phyloP scores from a whole-genome alignment of 768 basidiomycete genomes.

The Sarcomyxa edulis region DNA sequence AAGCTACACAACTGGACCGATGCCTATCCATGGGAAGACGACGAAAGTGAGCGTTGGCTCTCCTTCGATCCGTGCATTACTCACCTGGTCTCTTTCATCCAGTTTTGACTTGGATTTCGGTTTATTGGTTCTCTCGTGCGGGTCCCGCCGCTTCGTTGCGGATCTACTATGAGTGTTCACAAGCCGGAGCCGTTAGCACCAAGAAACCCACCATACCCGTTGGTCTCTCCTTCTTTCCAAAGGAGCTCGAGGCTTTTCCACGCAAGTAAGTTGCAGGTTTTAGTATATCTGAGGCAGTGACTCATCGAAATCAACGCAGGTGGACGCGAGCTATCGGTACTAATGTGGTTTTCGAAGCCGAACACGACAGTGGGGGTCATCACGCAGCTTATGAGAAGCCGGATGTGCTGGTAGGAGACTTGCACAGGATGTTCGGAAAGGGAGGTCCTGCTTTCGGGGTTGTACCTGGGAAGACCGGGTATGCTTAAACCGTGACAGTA shows the following conservation, averaged over 20 bases:
- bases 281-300: too few relatives aligned
- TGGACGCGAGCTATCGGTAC: slow-evolving; percentile 33
- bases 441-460: slow-evolving; percentile 33
- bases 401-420: slow-evolving; percentile 29
- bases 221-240: slow-evolving; percentile 20
- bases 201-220: slow-evolving; percentile 2
- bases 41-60: slow-evolving; percentile 39
- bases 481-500: too few relatives aligned
- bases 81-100: too few relatives aligned
- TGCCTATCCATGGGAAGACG: slow-evolving; percentile 50
- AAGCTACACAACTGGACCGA: slow-evolving; percentile 46
- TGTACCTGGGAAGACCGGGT: slow-evolving; percentile 27
- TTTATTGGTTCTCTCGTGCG: slow-evolving; percentile 54
- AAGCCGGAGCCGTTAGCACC: too few relatives aligned
- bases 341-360: slow-evolving; percentile 40
- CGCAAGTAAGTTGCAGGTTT: too few relatives aligned
- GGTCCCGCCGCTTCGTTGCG: slow-evolving; percentile 53
- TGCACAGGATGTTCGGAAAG: slow-evolving; percentile 39
- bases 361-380: slow-evolving; percentile 42
- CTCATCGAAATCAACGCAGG: too few relatives aligned
- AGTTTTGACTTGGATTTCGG: slow-evolving; percentile 59
- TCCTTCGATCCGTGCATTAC: too few relatives aligned
- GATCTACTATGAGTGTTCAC: slow-evolving; percentile 49
- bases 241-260: too few relatives aligned
- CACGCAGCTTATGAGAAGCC: slow-evolving; percentile 41